A percentile compares a stretch with the other conserved stretches of the same genome.
phyloP scores from a whole-genome alignment of 768 basidiomycete genomes.

The Vararia minispora region DNA sequence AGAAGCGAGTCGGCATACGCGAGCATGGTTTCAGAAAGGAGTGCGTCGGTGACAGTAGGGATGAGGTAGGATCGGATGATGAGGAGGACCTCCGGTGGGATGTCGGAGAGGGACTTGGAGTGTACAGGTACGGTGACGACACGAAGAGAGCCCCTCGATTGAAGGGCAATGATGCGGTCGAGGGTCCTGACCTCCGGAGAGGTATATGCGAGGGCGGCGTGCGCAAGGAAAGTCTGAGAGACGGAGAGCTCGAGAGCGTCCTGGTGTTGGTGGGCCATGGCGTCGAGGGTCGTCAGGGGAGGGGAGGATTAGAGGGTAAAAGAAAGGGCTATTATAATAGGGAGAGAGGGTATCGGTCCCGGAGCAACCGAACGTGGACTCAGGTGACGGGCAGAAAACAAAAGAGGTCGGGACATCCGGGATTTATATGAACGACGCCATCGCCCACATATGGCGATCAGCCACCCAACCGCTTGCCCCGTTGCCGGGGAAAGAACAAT shows the following conservation, averaged over 20 bases:
- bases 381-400: no score
- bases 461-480: no score
- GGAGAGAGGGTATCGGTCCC: no score
- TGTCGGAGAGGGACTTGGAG: slow-evolving; percentile 10
- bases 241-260: no score
- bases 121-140: slow-evolving; percentile 11
- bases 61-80: slow-evolving; percentile 38
- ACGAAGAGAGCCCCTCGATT: slow-evolving; percentile 10
- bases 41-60: slow-evolving; percentile 28
- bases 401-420: no score
- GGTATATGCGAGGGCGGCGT: slow-evolving; percentile 38
- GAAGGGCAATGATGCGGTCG: slow-evolving; percentile 25
- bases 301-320: not conserved
- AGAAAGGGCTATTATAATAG: no score
- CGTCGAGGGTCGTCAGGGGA: not conserved
- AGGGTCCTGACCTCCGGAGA: slow-evolving; percentile 35
- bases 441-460: no score
- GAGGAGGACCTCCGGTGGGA: slow-evolving; percentile 45
- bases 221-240: slow-evolving; percentile 35
- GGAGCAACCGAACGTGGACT: no score
- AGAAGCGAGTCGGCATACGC: slow-evolving; percentile 14
- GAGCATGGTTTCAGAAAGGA: slow-evolving; percentile 29
- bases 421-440: no score
- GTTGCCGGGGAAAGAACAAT: no score
- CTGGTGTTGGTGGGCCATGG: not conserved